Evolutionary conservation across 2,329 filamentous ascomycete genomes (phyloP), one percentile per base, ranked within the genome.

Genomic region (Scytalidium lignicola): DNA sequence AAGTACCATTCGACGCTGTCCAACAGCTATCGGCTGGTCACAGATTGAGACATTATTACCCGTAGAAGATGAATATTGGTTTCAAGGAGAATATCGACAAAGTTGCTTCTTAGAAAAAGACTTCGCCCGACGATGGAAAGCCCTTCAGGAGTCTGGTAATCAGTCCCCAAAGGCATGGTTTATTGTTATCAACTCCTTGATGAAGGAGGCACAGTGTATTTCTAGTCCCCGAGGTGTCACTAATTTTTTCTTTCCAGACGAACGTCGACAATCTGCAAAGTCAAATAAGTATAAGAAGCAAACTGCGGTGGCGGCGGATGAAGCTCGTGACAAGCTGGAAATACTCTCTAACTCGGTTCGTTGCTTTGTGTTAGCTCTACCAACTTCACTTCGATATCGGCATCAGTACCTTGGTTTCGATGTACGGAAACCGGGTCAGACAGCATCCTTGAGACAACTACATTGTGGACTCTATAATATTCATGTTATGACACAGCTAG

Each of bases 181-280:
- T 46, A 59, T 70, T 19, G 60, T 69, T 40, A 60, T 69, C 37
- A 69, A 68, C 52, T 69, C 66, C 0, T 51, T 69, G 3, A 68
- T 68, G 65, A 61, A 64, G 41, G 63, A 67, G 20, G 65, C 67
- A 0, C 66, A 69, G 50, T 54, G 56, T 7, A 63, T 68, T n/a
- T 62, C 64, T 17, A 59, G 58, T 42, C 62, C 63, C 1, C 43
- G 51, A 41, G 59, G 59, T 5, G 51, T 62, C 15, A 57, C 58
- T 3, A 26, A 26, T 23, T 26, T 19, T 13, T 15, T 21, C 10
- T 19, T 15, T 10, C 22, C 22, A 4, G 17, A 19, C 13, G 43
- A 29, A n/a, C n/a, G 15, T 17, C 20, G 8, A n/a, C 15, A 6
- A 7, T 21, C 9, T 12, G 12, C 7, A 44, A 44, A 26, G 10